These are phyloP conservation scores for Haplosporangium gracile DNA, from an alignment of 192 early-diverging fungal species.

Conservation along the genomic window DNA sequence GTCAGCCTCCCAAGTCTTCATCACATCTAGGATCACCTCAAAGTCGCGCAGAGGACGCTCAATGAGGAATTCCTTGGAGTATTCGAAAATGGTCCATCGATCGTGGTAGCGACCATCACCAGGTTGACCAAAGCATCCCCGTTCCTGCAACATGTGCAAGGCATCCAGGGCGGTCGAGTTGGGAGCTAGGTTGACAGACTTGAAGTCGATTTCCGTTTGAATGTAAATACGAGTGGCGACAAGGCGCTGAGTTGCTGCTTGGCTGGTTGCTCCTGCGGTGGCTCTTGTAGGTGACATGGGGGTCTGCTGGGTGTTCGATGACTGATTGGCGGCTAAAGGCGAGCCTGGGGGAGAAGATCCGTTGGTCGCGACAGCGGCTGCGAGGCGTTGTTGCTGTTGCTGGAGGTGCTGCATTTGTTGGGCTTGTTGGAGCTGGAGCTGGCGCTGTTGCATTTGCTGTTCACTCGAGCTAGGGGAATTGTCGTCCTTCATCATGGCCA, in stretches of 20 bases:
- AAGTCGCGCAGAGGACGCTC: slow-evolving; percentile 93
- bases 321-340: slow-evolving; percentile 16
- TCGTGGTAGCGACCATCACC: slow-evolving; percentile 65
- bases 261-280: background rate
- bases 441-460: slow-evolving; percentile 42
- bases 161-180: slow-evolving; percentile 80
- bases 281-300: slow-evolving; percentile 15
- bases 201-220: slow-evolving; percentile 80
- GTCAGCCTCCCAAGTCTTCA: slow-evolving; percentile 86
- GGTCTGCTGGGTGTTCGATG: slow-evolving; percentile 2
- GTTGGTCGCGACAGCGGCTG: slow-evolving; percentile 9
- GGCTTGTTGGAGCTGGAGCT: slow-evolving; percentile 42
- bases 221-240: slow-evolving; percentile 92
- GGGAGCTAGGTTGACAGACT: slow-evolving; percentile 83
- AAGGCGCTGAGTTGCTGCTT: slow-evolving; percentile 34
- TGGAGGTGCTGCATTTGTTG: slow-evolving; percentile 40
- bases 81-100: slow-evolving; percentile 93
- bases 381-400: slow-evolving; percentile 24
- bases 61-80: slow-evolving; percentile 79
- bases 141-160: slow-evolving; percentile 76
- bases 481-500: slow-evolving; percentile 55
- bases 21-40: slow-evolving; percentile 87
- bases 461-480: slow-evolving; percentile 30
- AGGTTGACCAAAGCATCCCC: slow-evolving; percentile 58
- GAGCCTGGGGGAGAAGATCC: slow-evolving; percentile 32